phyloP scores from a whole-genome alignment of 805 yeast species.

The Metschnikowia amazonensis region DNA sequence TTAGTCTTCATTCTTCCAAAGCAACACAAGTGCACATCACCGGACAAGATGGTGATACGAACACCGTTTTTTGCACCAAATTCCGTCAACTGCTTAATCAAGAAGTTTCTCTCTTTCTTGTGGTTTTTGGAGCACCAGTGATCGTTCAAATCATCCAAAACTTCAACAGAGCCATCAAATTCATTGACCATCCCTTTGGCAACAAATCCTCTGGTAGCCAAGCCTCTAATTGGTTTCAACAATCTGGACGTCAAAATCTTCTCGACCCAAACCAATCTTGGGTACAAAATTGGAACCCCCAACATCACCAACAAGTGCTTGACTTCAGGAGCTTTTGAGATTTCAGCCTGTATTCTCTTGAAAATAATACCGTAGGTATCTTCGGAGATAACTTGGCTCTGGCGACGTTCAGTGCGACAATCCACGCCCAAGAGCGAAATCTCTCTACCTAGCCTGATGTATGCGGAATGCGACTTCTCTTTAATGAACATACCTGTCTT shows the following conservation, averaged over 20 bases:
- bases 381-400: conserved; percentile 50
- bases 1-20: conserved; percentile 71
- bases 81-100: conserved; percentile 57
- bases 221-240: conserved; percentile 58
- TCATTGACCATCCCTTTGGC: conserved; percentile 79
- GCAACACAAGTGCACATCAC: conserved; percentile 91
- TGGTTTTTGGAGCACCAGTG: conserved; percentile 95
- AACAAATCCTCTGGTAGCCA: conserved; percentile 56
- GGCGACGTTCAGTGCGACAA: conserved; percentile 86
- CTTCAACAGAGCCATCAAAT: conserved; percentile 88
- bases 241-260: conserved; percentile 56
- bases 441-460: conserved; percentile 68
- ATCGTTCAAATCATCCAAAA: conserved; percentile 89
- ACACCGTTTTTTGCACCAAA: conserved; percentile 63
- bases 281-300: conserved; percentile 95
- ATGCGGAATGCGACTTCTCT: conserved; percentile 63
- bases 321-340: conserved; percentile 50
- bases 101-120: conserved; percentile 74
- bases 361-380: conserved; percentile 62
- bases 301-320: conserved; percentile 79
- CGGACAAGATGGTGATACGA: conserved; percentile 80
- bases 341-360: conserved; percentile 53
- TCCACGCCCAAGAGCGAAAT: conserved; percentile 78
- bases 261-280: conserved; percentile 90
- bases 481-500: conserved; percentile 64